Evolutionary conservation across 2,329 filamentous ascomycete species (phyloP).

Genomic region (Fusarium heterosporum): DNA sequence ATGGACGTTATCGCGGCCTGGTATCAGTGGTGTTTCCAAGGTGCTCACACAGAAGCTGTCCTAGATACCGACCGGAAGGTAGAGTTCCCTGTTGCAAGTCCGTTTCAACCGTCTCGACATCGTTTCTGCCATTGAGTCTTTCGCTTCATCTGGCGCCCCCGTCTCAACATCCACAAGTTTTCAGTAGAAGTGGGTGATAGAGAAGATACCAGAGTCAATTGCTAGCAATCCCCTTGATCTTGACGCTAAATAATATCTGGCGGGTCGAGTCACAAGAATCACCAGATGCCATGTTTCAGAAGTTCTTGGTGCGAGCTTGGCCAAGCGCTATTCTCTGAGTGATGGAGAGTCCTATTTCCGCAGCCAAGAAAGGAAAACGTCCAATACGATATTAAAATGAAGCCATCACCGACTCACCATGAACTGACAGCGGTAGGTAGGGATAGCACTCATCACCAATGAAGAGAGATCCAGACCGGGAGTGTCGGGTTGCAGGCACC

Average conservation of each 20-base stretch:
- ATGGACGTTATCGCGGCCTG: conserved; percentile 1
- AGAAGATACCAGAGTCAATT: conserved; percentile 15
- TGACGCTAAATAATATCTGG: conserved; percentile 17
- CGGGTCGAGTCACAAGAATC: conserved; percentile 6
- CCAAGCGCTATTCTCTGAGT: not conserved
- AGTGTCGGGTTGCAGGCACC: conserved; percentile 10
- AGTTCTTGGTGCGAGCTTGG: not conserved
- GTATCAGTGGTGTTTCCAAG: conserved; percentile 33
- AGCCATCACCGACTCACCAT: conserved; percentile 45
- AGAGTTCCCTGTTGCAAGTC: conserved; percentile 38
- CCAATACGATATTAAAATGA: conserved; percentile 37
- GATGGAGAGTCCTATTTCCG: conserved; percentile 14
- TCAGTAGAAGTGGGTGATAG: not conserved
- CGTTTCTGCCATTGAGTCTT: conserved; percentile 23
- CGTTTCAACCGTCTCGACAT: conserved; percentile 41
- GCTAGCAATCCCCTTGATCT: conserved; percentile 1
- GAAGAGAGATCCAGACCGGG: not conserved
- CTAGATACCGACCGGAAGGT: conserved; percentile 24
- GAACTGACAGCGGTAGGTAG: conserved; percentile 35
- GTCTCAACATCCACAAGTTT: conserved; percentile 6
- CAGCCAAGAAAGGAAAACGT: conserved; percentile 30
- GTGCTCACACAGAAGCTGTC: conserved; percentile 39
- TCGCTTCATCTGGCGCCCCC: conserved; percentile 28
- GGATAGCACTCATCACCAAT: conserved; percentile 12
- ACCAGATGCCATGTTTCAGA: conserved; percentile 27